These are phyloP conservation scores for Circinella umbellata DNA, from an alignment of 371 early-diverging fungal genomes.

Conservation along the genomic window DNA sequence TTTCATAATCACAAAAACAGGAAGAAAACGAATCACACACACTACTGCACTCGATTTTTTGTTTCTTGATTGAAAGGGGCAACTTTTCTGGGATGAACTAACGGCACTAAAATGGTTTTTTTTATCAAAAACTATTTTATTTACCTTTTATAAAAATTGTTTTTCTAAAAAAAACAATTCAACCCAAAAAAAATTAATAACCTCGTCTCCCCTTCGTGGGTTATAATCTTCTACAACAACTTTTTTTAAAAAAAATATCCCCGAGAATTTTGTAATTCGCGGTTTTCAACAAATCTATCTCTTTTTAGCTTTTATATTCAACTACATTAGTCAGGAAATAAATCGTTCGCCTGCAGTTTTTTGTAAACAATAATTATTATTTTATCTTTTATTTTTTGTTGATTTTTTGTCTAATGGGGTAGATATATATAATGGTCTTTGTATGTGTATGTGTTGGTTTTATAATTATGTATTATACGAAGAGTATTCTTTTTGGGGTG, in stretches of 20 bases:
- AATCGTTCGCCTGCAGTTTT: conserved; percentile 1
- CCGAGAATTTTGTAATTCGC: not conserved
- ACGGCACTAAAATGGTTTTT: conserved; percentile 5
- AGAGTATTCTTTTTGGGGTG: too few relatives aligned
- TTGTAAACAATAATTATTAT: not conserved
- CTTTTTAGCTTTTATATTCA: not conserved
- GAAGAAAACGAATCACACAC: not conserved
- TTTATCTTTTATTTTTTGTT: not conserved
- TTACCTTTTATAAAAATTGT: not conserved
- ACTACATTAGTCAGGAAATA: conserved; percentile 3
- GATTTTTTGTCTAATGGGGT: too few relatives aligned
- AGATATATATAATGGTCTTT: too few relatives aligned
- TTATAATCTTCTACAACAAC: not conserved
- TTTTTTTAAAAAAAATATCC: not conserved
- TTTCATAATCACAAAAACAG: conserved; percentile 1
- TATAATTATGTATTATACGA: too few relatives aligned
- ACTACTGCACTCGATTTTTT: conserved; percentile 9
- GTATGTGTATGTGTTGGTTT: too few relatives aligned
- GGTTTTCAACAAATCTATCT: not conserved
- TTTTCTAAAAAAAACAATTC: not conserved
- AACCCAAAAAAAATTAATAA: not conserved
- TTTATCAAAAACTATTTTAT: too few relatives aligned
- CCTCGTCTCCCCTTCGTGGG: not conserved
- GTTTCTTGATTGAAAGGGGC: conserved; percentile 11
- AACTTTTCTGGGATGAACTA: conserved; percentile 13